Conservation (phyloP, 1,284 basidiomycete species). For the Melampsora occidentalis region DNA sequence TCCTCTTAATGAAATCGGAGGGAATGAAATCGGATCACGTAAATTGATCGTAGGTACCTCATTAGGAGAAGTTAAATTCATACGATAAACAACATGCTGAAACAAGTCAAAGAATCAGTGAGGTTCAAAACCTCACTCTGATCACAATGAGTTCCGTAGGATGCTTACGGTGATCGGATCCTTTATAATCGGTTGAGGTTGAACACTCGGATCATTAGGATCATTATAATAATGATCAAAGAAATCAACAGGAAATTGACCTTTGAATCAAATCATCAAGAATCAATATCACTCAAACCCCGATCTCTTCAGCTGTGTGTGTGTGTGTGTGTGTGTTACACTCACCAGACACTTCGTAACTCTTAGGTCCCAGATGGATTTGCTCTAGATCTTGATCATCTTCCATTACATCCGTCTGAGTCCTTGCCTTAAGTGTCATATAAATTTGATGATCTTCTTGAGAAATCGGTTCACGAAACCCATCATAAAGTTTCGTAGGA, state of each 20-base stretch:
- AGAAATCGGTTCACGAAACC: not conserved
- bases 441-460: not conserved
- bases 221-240: conserved; percentile 44
- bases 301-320: not conserved
- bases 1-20: conserved; percentile 42
- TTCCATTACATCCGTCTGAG: not conserved
- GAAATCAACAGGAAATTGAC: conserved; percentile 30
- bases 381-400: not conserved
- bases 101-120: not conserved
- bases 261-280: conserved; percentile 32
- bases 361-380: not conserved
- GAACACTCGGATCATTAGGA: conserved; percentile 43
- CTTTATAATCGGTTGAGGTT: conserved; percentile 46
- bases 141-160: not conserved
- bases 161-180: conserved; percentile 44
- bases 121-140: no score
- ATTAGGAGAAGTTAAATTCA: conserved; percentile 17
- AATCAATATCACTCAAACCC: conserved; percentile 28
- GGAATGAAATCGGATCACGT: conserved; percentile 45
- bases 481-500: not conserved
- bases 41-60: conserved; percentile 42
- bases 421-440: not conserved
- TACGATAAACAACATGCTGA: conserved; percentile 8
- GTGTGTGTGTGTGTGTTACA: not conserved
- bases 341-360: not conserved